phyloP scores from a whole-genome alignment of 192 early-diverging fungal species.

The Allomyces javanicus region DNA sequence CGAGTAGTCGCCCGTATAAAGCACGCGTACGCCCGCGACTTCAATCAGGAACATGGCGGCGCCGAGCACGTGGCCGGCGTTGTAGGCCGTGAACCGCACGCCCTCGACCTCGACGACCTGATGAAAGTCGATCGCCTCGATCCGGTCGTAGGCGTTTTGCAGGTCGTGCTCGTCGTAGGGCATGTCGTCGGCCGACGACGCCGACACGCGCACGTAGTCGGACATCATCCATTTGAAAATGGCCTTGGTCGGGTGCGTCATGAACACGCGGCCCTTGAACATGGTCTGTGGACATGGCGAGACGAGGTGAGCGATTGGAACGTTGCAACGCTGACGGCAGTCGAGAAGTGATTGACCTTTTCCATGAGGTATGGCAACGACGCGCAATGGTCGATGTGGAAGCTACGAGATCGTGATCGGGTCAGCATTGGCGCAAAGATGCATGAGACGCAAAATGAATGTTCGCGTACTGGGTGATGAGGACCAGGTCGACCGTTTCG shows the following conservation, averaged over 20 bases:
- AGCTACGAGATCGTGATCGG: slow-evolving; percentile 22
- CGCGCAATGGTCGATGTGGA: slow-evolving; percentile 94
- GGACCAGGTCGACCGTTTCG: slow-evolving; percentile 62
- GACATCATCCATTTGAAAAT: slow-evolving; percentile 91
- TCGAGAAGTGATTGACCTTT: slow-evolving; percentile 29
- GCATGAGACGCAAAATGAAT: slow-evolving; percentile 1
- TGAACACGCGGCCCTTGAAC: slow-evolving; percentile 90
- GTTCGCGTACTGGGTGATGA: slow-evolving; percentile 69
- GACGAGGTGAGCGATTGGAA: no score
- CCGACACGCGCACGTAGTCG: slow-evolving; percentile 85
- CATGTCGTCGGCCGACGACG: slow-evolving; percentile 42
- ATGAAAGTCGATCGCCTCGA: slow-evolving; percentile 90
- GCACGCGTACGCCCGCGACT: slow-evolving; percentile 66
- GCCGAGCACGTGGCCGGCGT: slow-evolving; percentile 95
- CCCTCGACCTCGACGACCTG: slow-evolving; percentile 90
- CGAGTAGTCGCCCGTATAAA: slow-evolving; percentile 98
- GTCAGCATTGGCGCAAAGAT: no score
- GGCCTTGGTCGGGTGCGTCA: slow-evolving; percentile 98
- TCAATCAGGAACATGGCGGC: slow-evolving; percentile 94
- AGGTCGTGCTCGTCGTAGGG: slow-evolving; percentile 84
- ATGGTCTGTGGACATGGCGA: slow-evolving; percentile 37
- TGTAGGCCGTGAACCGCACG: slow-evolving; percentile 83
- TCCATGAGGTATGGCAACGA: slow-evolving; percentile 91
- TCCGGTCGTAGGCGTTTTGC: slow-evolving; percentile 55
- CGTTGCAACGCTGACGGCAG: not conserved